Evolutionary conservation across 2,329 filamentous ascomycete species (phyloP), one percentile per base, ranked within the genome.

Genomic region (Cylindrodendrum hubeiense): DNA sequence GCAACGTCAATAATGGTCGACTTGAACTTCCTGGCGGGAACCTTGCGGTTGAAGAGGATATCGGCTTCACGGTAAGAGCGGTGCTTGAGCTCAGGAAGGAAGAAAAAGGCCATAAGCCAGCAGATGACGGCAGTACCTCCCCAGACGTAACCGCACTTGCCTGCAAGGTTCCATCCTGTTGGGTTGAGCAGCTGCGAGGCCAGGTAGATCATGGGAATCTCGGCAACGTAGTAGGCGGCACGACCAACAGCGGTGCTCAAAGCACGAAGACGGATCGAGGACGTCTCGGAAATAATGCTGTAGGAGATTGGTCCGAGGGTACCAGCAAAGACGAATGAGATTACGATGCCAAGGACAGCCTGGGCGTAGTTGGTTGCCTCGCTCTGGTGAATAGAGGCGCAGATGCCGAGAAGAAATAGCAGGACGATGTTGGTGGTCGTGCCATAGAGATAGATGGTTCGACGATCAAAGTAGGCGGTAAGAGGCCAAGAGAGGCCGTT

Each of bases 401-500:
- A 86, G 67, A 91, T 80, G 76, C 89, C 89, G 26, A 91, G 87
- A 5, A 81, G 80, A 65, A 91, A 57, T 13, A 91, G 80, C 69
- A 91, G 82, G 39, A 74, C 70, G 56, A 80, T 79, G 79, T 89
- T 90, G 78, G 85, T 82, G 37, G 79, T 74, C 28, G 85, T 85
- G 66, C 89, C 89, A 80, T 84, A 90, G 60, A 91, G 80, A 77
- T 91, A 91, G 77, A 91, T 90, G 37, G 86, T 85, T 57, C 89
- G 88, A 63, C 89, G 86, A 74, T 89, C 88, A 57, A 89, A 82
- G 77, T 89, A 91, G 1, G 86, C 85, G 15, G 87, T 91, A 53
- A 92, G 84, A 60, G 91, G 79, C 90, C 90, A 91, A 63, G 89
- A 91, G 44, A 89, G 81, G 85, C 90, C 90, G 76, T 90, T 87